A percentile compares a stretch with the other conserved stretches of the same genome.
Conservation (phyloP, 1,284 basidiomycete species). For the Gastroboletus turbinatus region DNA sequence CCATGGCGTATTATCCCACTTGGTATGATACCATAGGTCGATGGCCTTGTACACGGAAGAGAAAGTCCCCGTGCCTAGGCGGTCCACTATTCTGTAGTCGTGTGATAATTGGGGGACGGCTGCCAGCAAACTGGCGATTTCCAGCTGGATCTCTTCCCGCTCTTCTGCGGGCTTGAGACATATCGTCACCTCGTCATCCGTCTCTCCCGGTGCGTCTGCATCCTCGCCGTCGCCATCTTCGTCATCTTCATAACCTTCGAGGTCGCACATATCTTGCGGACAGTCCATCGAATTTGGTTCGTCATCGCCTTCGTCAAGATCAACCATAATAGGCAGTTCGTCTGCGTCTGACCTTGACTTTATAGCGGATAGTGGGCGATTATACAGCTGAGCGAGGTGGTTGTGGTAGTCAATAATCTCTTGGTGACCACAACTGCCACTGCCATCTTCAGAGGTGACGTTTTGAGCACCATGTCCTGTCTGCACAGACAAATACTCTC, state of each 20-base stretch:
- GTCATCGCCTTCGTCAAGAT: slow-evolving; percentile 55
- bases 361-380: slow-evolving; percentile 23
- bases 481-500: slow-evolving; percentile 38
- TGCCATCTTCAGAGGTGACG: slow-evolving; percentile 40
- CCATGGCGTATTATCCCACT: slow-evolving; percentile 86
- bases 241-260: slow-evolving; percentile 39
- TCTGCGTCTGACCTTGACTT: slow-evolving; percentile 23
- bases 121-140: slow-evolving; percentile 66
- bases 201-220: slow-evolving; percentile 36
- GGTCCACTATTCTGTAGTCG: slow-evolving; percentile 86
- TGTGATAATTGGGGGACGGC: slow-evolving; percentile 61
- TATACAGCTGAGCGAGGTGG: slow-evolving; percentile 45
- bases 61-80: slow-evolving; percentile 96
- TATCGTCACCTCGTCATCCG: slow-evolving; percentile 60
- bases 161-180: slow-evolving; percentile 64
- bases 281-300: slow-evolving; percentile 40
- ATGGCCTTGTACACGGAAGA: slow-evolving; percentile 98
- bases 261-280: slow-evolving; percentile 35
- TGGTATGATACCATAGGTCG: slow-evolving; percentile 73
- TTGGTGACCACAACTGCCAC: slow-evolving; percentile 34
- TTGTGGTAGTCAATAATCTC: slow-evolving; percentile 51
- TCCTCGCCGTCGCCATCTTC: slow-evolving; percentile 39
- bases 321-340: slow-evolving; percentile 35
- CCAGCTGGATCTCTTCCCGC: slow-evolving; percentile 69
- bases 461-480: slow-evolving; percentile 26